These are phyloP conservation scores for Rhynchospora breviuscula DNA, from an alignment of 176 grass and related monocot species.

Conservation along the genomic window DNA sequence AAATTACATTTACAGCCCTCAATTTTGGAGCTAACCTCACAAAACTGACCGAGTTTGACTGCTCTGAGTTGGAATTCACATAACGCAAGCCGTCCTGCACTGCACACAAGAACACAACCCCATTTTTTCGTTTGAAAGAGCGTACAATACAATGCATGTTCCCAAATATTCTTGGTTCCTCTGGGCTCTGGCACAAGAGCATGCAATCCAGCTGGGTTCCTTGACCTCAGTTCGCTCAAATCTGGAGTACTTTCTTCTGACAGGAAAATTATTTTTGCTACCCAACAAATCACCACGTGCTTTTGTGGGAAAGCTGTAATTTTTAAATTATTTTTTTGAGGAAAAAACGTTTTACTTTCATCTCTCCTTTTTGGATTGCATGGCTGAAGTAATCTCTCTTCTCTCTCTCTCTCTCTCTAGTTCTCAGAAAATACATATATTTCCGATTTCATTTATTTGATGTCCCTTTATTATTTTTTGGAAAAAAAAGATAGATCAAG, in stretches of 20 bases:
- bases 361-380: no score
- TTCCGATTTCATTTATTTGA: no score
- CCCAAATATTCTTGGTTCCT: not conserved
- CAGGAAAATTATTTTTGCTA: not conserved
- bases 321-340: not conserved
- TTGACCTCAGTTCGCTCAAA: not conserved
- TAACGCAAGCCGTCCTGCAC: not conserved
- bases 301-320: not conserved
- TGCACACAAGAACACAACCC: not conserved
- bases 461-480: no score
- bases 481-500: no score
- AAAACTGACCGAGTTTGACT: not conserved
- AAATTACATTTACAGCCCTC: not conserved
- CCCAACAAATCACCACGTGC: not conserved
- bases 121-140: not conserved
- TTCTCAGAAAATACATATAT: no score
- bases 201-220: not conserved
- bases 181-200: not conserved
- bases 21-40: not conserved
- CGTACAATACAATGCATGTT: conserved; percentile 6
- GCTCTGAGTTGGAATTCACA: conserved; percentile 22
- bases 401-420: no score
- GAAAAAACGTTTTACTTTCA: no score
- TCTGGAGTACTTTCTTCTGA: not conserved
- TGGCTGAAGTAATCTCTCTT: no score